These are phyloP conservation scores for Neonectria ditissima DNA, from an alignment of 2,329 filamentous ascomycete species.

Conservation along the genomic window DNA sequence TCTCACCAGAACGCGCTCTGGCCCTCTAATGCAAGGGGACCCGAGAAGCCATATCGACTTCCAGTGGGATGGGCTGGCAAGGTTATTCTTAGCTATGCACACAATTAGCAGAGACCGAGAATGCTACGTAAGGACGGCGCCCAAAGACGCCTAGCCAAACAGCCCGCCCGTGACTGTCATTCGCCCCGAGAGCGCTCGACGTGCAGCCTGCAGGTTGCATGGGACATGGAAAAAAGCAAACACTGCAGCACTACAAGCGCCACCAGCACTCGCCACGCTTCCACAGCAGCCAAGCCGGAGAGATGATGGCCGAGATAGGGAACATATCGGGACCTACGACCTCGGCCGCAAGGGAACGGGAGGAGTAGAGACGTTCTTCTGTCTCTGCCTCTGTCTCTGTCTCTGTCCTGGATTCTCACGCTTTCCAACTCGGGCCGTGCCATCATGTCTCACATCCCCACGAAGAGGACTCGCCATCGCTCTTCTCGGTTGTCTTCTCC, in stretches of 20 bases:
- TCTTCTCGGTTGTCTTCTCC: constrained; percentile 5
- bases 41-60: background rate
- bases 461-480: background rate
- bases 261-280: constrained; percentile 11
- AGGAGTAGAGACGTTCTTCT: constrained; percentile 2
- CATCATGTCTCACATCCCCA: constrained; percentile 8
- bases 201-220: constrained; percentile 16
- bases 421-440: background rate
- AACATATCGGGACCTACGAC: background rate
- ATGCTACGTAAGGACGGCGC: constrained; percentile 24
- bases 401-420: background rate
- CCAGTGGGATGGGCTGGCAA: background rate
- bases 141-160: background rate
- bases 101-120: constrained; percentile 7
- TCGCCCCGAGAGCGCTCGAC: constrained; percentile 17
- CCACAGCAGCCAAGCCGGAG: constrained; percentile 13
- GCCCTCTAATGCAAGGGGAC: constrained; percentile 1
- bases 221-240: constrained; percentile 20
- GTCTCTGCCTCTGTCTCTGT: constrained; percentile 8
- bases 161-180: constrained; percentile 3
- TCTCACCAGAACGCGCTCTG: constrained; percentile 4
- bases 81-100: constrained; percentile 26
- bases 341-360: constrained; percentile 7
- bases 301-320: constrained; percentile 15
- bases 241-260: constrained; percentile 11